phyloP scores from a whole-genome alignment of 805 yeast genomes.

The Wickerhamiella qilinensis region DNA sequence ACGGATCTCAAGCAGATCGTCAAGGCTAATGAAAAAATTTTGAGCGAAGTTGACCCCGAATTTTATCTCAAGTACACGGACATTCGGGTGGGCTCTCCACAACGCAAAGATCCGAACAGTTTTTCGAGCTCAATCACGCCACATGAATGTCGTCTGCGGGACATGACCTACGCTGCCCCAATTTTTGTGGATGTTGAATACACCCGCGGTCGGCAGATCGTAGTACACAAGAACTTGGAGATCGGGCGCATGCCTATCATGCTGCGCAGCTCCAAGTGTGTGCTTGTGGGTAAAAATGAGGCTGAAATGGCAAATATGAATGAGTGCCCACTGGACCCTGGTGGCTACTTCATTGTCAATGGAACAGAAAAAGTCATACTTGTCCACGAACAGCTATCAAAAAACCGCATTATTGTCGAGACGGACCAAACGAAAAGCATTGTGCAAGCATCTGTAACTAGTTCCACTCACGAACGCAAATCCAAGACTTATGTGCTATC shows the following conservation, averaged over 20 bases:
- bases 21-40: constrained; percentile 71
- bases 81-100: constrained; percentile 63
- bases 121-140: constrained; percentile 33
- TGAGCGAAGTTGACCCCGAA: constrained; percentile 94
- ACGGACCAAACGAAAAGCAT: constrained; percentile 89
- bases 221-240: constrained; percentile 76
- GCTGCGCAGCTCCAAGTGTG: constrained; percentile 87
- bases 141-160: constrained; percentile 90
- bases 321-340: constrained; percentile 97
- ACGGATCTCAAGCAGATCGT: constrained; percentile 85
- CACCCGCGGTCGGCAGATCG: constrained; percentile 85
- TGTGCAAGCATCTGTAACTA: constrained; percentile 94
- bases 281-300: constrained; percentile 63
- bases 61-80: constrained; percentile 86
- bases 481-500: constrained; percentile 93
- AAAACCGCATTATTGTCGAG: constrained; percentile 95
- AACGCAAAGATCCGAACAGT: constrained; percentile 22
- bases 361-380: constrained; percentile 96
- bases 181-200: constrained; percentile 94
- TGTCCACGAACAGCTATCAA: constrained; percentile 91
- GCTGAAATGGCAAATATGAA: constrained; percentile 70
- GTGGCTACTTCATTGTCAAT: constrained; percentile 94
- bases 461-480: constrained; percentile 95
- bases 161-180: constrained; percentile 88
- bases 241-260: constrained; percentile 98